phyloP scores from a whole-genome alignment of 768 basidiomycete species.

The Calocera cornea region DNA sequence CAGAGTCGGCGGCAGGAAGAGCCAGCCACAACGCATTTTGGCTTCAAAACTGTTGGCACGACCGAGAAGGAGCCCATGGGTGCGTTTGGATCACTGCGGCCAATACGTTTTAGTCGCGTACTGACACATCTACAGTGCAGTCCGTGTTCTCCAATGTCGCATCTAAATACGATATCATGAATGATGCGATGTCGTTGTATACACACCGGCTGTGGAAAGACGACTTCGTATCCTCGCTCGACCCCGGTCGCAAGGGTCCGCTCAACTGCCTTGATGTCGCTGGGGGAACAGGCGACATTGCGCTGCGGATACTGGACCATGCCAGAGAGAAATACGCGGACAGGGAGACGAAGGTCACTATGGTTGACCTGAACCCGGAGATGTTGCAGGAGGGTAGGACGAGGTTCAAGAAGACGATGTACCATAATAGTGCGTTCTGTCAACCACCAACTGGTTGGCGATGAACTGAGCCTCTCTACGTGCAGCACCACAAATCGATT shows the following conservation, averaged over 20 bases:
- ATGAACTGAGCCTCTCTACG: neutral
- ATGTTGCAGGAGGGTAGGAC: constrained; percentile 89
- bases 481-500: constrained; percentile 80
- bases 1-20: neutral
- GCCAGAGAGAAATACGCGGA: constrained; percentile 81
- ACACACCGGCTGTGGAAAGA: constrained; percentile 98
- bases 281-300: constrained; percentile 96
- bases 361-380: constrained; percentile 88
- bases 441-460: neutral
- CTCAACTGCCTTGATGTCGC: constrained; percentile 84
- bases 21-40: constrained; percentile 58
- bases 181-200: constrained; percentile 95
- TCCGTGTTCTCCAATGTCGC: constrained; percentile 93
- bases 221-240: constrained; percentile 58
- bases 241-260: constrained; percentile 62
- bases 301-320: constrained; percentile 80
- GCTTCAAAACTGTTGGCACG: constrained; percentile 79
- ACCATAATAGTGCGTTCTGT: constrained; percentile 69
- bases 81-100: constrained; percentile 7
- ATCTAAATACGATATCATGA: constrained; percentile 93
- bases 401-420: constrained; percentile 94
- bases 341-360: constrained; percentile 73
- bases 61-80: constrained; percentile 69
- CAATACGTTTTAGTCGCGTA: neutral
- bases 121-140: constrained; percentile 39